A percentile compares a stretch with the other conserved stretches of the same genome.
Evolutionary conservation across 2,329 filamentous ascomycete genomes (phyloP).

Genomic region (Aaosphaeria pasadenensis): DNA sequence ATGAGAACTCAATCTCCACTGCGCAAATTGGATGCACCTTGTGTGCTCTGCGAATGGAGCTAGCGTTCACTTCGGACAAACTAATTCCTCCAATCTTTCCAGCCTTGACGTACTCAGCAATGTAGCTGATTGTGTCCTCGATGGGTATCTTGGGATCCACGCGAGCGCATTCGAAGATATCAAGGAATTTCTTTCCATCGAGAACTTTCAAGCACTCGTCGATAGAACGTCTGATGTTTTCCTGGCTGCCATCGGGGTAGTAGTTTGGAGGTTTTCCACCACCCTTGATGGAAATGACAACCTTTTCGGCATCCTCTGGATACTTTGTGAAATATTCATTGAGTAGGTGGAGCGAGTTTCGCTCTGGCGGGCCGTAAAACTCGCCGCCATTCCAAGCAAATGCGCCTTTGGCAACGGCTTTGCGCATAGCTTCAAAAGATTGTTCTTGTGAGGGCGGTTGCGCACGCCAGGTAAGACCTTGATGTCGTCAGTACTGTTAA

Average conservation of each 20-base stretch:
- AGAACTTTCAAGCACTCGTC: constrained; percentile 46
- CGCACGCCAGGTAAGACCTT: constrained; percentile 46
- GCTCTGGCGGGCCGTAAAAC: constrained; percentile 46
- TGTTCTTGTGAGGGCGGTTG: constrained; percentile 35
- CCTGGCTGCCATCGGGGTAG: constrained; percentile 38
- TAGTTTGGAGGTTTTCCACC: constrained; percentile 35
- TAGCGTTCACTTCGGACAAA: constrained; percentile 45
- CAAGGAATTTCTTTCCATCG: constrained; percentile 47
- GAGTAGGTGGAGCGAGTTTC: constrained; percentile 49
- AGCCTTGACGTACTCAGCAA: constrained; percentile 38
- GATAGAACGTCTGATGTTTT: constrained; percentile 43
- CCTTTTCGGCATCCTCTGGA: constrained; percentile 49
- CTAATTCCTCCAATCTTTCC: constrained; percentile 47
- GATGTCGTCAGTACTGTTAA: constrained; percentile 8
- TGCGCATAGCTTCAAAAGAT: constrained; percentile 45
- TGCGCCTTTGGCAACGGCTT: constrained; percentile 40
- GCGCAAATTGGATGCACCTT: constrained; percentile 55
- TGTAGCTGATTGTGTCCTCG: constrained; percentile 44
- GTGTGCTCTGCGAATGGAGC: constrained; percentile 47
- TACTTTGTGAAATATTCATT: constrained; percentile 52
- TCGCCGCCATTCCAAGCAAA: constrained; percentile 52
- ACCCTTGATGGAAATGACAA: constrained; percentile 53
- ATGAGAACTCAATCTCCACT: constrained; percentile 60
- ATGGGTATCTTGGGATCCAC: constrained; percentile 44
- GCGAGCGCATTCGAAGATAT: constrained; percentile 48